A percentile compares a stretch with the other conserved stretches of the same genome.
phyloP scores from a whole-genome alignment of 2,329 filamentous ascomycete genomes.

The Xylaria arbuscula region DNA sequence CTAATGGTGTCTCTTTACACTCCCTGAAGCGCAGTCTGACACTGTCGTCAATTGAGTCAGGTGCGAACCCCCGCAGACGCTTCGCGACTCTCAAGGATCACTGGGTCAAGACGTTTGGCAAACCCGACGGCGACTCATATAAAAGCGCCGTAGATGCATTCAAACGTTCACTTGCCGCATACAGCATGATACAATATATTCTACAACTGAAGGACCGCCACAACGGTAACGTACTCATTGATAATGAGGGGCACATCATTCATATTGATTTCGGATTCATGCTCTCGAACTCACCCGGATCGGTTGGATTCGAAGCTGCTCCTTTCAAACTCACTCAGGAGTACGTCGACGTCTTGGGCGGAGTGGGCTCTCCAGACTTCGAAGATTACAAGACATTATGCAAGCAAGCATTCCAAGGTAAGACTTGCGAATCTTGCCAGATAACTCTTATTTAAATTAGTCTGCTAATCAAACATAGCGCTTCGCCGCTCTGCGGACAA shows the following conservation, averaged over 20 bases:
- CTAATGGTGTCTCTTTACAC: conserved; percentile 87
- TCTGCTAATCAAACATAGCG: conserved; percentile 58
- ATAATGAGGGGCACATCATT: conserved; percentile 86
- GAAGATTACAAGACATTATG: conserved; percentile 81
- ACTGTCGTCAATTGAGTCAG: conserved; percentile 77
- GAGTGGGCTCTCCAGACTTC: conserved; percentile 75
- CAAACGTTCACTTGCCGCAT: conserved; percentile 82
- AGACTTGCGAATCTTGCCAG: conserved; percentile 46
- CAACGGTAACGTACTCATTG: conserved; percentile 87
- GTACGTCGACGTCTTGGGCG: conserved; percentile 85
- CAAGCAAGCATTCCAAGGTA: conserved; percentile 85
- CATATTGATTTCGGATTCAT: conserved; percentile 94
- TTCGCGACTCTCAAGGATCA: conserved; percentile 86
- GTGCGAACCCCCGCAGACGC: conserved; percentile 76
- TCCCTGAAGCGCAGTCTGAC: conserved; percentile 86
- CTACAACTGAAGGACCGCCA: conserved; percentile 87
- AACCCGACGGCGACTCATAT: conserved; percentile 75
- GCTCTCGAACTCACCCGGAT: conserved; percentile 86
- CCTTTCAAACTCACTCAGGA: conserved; percentile 89
- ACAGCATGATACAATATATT: conserved; percentile 86
- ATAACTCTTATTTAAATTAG: conserved; percentile 4
- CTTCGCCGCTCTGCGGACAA: conserved; percentile 82
- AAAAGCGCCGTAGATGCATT: conserved; percentile 80
- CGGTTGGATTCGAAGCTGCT: conserved; percentile 86
- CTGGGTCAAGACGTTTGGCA: conserved; percentile 82